Evolutionary conservation across 1,284 basidiomycete species (phyloP).

Genomic region (Schizophyllum commune): DNA sequence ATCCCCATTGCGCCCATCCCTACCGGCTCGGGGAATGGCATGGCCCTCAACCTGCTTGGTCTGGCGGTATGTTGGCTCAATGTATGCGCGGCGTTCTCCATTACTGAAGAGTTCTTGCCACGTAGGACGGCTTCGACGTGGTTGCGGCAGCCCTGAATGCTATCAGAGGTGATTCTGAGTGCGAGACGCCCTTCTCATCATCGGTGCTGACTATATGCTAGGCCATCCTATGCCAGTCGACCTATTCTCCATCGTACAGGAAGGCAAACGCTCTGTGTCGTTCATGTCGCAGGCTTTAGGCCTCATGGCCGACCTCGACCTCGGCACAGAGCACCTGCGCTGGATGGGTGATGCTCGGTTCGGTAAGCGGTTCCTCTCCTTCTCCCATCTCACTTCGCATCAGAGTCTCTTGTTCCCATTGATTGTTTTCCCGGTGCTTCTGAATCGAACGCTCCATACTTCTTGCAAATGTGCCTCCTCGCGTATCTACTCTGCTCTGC

Average conservation of each 20-base stretch:
- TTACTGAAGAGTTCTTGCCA: constrained; percentile 4
- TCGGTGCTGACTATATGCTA: constrained; percentile 18
- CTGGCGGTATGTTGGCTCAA: constrained; percentile 34
- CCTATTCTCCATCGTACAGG: constrained; percentile 74
- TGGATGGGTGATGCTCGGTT: constrained; percentile 96
- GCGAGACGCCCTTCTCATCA: neutral
- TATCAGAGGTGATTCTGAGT: constrained; percentile 63
- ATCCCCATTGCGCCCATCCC: constrained; percentile 85
- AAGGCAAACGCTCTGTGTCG: constrained; percentile 62
- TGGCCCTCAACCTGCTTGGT: constrained; percentile 71
- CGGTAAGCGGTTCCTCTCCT: constrained; percentile 72
- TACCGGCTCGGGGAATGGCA: constrained; percentile 80
- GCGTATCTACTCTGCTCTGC: neutral
- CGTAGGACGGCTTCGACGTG: constrained; percentile 67
- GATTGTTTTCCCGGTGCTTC: constrained; percentile 14
- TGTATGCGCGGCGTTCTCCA: neutral
- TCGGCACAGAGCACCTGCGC: constrained; percentile 82
- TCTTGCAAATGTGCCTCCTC: no score
- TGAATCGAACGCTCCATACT: neutral
- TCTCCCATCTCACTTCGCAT: neutral
- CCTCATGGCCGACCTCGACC: constrained; percentile 87
- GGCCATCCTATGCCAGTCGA: constrained; percentile 73
- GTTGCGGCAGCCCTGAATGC: constrained; percentile 73
- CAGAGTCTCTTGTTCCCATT: constrained; percentile 23
- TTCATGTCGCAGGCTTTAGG: constrained; percentile 89